Percentiles rank a stretch among this genome's conserved stretches.
phyloP scores from a whole-genome alignment of 2,329 filamentous ascomycete genomes.

The Dendryphion nanum region DNA sequence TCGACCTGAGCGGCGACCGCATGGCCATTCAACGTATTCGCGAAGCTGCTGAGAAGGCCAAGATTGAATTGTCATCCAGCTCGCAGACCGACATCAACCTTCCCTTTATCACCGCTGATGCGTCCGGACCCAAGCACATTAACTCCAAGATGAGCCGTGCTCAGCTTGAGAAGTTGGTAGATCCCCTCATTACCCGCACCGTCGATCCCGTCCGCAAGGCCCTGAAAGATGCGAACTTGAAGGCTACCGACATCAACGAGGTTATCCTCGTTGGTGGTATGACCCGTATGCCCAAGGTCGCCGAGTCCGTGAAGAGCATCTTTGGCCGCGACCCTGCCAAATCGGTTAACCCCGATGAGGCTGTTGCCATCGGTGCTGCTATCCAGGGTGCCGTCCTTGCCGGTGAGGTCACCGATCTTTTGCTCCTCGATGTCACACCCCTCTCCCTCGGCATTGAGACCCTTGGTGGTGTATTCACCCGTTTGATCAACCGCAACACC shows the following conservation, averaged over 20 bases:
- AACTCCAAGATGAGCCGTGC: conserved; percentile 90
- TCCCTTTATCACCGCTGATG: conserved; percentile 96
- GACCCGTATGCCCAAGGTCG: conserved; percentile 99
- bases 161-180: conserved; percentile 90
- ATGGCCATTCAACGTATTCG: conserved; percentile 99
- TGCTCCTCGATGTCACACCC: conserved; percentile 93
- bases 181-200: conserved; percentile 81
- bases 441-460: conserved; percentile 98
- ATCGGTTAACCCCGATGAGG: conserved; percentile 98
- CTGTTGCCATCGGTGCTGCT: conserved; percentile 94
- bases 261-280: conserved; percentile 98
- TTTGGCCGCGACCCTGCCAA: conserved; percentile 96
- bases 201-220: conserved; percentile 95
- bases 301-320: conserved; percentile 92
- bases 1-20: conserved; percentile 87
- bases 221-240: conserved; percentile 88
- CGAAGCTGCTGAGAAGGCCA: conserved; percentile 98
- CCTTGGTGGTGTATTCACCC: conserved; percentile 95
- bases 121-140: conserved; percentile 96
- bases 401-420: conserved; percentile 93
- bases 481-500: conserved; percentile 98
- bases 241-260: conserved; percentile 93
- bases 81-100: conserved; percentile 97
- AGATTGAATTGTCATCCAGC: conserved; percentile 96
- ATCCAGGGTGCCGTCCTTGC: conserved; percentile 96